These are phyloP conservation scores for Russula griseocarnosa DNA, from an alignment of 768 basidiomycete species.

Conservation along the genomic window DNA sequence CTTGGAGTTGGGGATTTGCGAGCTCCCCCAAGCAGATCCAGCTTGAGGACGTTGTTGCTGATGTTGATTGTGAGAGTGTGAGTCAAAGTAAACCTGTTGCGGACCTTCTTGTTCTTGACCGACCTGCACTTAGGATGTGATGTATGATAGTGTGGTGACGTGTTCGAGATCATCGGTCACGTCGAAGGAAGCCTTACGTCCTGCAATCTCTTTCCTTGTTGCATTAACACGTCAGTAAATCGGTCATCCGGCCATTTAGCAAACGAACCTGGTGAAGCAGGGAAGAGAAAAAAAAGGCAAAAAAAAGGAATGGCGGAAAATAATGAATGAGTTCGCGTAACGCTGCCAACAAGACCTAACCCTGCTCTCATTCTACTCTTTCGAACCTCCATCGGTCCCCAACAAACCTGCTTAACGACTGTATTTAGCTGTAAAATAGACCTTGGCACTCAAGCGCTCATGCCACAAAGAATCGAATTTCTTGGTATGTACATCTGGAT, in stretches of 20 bases:
- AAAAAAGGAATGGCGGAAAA: not conserved
- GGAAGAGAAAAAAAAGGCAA: not conserved
- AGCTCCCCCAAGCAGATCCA: conserved; percentile 50
- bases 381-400: not conserved
- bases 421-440: too few relatives aligned
- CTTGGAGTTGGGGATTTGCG: conserved; percentile 50
- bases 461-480: too few relatives aligned
- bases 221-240: not conserved
- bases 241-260: conserved; percentile 4
- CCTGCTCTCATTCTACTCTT: not conserved
- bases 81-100: not conserved
- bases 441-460: too few relatives aligned
- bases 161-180: conserved; percentile 15
- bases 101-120: conserved; percentile 11
- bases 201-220: conserved; percentile 5
- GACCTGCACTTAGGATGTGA: conserved; percentile 5
- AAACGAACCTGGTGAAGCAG: conserved; percentile 13
- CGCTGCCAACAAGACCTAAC: conserved; percentile 13
- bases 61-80: not conserved
- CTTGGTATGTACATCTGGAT: too few relatives aligned
- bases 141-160: conserved; percentile 18
- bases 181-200: not conserved
- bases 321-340: not conserved
- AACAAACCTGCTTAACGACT: too few relatives aligned
- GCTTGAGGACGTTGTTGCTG: conserved; percentile 33